Percentiles rank a stretch among this genome's conserved stretches.
These are phyloP conservation scores for Dalbergia oliveri DNA, from an alignment of 306 rosid species.

Conservation along the genomic window DNA sequence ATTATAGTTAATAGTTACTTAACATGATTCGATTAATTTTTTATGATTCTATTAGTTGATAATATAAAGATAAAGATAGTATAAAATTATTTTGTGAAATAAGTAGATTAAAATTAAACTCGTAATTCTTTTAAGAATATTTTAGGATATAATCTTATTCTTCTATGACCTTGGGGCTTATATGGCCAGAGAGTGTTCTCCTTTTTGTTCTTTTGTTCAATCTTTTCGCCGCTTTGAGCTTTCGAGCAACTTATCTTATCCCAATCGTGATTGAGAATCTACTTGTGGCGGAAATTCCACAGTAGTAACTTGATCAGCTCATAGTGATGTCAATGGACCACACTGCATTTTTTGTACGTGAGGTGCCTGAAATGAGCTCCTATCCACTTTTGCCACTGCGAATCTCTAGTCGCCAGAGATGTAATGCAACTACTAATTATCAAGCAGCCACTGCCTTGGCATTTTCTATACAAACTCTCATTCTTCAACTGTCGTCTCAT, in stretches of 20 bases:
- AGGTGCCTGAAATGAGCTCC: constrained; percentile 40
- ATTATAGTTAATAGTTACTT: too few relatives aligned
- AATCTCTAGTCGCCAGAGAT: constrained; percentile 7
- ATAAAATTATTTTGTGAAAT: too few relatives aligned
- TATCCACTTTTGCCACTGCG: constrained; percentile 10
- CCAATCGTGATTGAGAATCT: constrained; percentile 25
- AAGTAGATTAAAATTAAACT: too few relatives aligned
- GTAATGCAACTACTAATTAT: constrained; percentile 15
- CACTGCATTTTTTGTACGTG: constrained; percentile 40
- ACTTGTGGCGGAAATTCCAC: constrained; percentile 45
- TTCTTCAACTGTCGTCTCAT: constrained; percentile 15
- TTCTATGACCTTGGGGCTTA: not conserved
- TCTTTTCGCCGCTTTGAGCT: constrained; percentile 33
- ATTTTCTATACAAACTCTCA: not conserved
- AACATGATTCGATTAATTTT: too few relatives aligned
- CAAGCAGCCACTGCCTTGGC: not conserved
- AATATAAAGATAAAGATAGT: too few relatives aligned
- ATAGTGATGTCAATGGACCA: constrained; percentile 47
- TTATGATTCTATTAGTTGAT: too few relatives aligned
- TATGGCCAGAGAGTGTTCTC: not conserved
- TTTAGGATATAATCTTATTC: too few relatives aligned
- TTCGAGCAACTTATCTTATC: constrained; percentile 44
- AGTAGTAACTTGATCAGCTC: constrained; percentile 48
- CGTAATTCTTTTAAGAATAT: too few relatives aligned
- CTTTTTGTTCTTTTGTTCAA: not conserved